Evolutionary conservation across 2,329 filamentous ascomycete genomes (phyloP), one percentile per base, ranked within the genome.

Genomic region (Sphaerulina populicola): DNA sequence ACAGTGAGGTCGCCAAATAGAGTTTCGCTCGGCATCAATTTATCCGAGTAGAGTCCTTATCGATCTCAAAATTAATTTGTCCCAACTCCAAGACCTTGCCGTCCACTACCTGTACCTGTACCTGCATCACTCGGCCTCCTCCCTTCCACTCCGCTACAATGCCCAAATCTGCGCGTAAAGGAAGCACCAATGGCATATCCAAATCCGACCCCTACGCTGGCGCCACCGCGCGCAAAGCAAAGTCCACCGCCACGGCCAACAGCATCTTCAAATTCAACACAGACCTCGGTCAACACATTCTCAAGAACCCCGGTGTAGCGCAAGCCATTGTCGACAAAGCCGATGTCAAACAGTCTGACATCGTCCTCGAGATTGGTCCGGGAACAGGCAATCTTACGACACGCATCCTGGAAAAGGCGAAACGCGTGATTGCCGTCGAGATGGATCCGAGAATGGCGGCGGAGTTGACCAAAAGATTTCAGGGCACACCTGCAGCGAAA

Each of bases 231-330:
- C 61, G 63, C 47, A 79, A 80, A 67, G 55, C 56, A 37, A 64
- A 63, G 45, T 57, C 57, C 47, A 53, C 52, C 64, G 69, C 71
- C 36, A 71, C 74, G 5, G 74, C 75, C 38, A 89, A 94, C 73
- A 90, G 87, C 63, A 88, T 96, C 70, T 97, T 97, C 80, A 94
- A 94, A 69, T 94, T 96, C 81, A 95, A 94, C 75, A 93, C 86
- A 62, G 81, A 91, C 68, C 80, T 93, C 59, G 89, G 91, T 62
- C 82, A 86, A 66, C 88, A 97, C 69, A 93, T 98, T 56, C 78
- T 97, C 59, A 96, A 95, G 69, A 94, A 94, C 69, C 87, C 87
- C 1, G 86, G 86, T 63, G 85, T 94, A 44, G 85, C 86, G 4
- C 82, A 86, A 65, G 82, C 82, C 46, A 91, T 93, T 60, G 86